phyloP scores from a whole-genome alignment of 2,329 filamentous ascomycete genomes.

The Pseudohalonectria lignicola region DNA sequence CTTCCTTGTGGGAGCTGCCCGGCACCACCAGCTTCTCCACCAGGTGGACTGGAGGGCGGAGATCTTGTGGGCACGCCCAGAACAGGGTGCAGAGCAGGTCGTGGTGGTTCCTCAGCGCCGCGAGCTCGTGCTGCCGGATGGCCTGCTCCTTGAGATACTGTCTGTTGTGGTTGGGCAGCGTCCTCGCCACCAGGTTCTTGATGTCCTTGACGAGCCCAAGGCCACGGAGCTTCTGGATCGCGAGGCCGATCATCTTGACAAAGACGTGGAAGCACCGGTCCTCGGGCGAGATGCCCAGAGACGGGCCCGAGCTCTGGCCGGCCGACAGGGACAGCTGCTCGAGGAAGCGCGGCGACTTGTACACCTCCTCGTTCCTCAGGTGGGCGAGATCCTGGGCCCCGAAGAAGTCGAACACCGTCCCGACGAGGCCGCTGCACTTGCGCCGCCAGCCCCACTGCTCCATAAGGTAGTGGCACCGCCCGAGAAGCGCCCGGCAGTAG shows the following conservation, averaged over 20 bases:
- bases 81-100: slow-evolving; percentile 57
- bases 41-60: slow-evolving; percentile 40
- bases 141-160: slow-evolving; percentile 52
- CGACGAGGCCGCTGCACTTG: slow-evolving; percentile 45
- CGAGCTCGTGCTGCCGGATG: slow-evolving; percentile 48
- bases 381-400: slow-evolving; percentile 50
- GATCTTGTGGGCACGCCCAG: slow-evolving; percentile 46
- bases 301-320: slow-evolving; percentile 24
- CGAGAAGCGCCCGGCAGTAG: slow-evolving; percentile 48
- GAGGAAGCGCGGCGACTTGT: slow-evolving; percentile 49
- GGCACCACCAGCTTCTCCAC: slow-evolving; percentile 50
- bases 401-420: slow-evolving; percentile 58
- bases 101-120: slow-evolving; percentile 56
- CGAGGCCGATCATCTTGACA: slow-evolving; percentile 50
- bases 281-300: slow-evolving; percentile 36
- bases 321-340: slow-evolving; percentile 44
- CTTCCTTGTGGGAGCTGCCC: slow-evolving; percentile 53
- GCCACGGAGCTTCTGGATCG: slow-evolving; percentile 38
- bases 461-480: slow-evolving; percentile 52
- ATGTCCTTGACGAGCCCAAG: slow-evolving; percentile 43
- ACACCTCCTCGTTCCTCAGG: slow-evolving; percentile 53
- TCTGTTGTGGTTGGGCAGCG: slow-evolving; percentile 55
- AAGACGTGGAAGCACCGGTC: slow-evolving; percentile 60
- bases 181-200: slow-evolving; percentile 48
- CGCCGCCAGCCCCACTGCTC: slow-evolving; percentile 56